Base-by-base conservation (phyloP, 2,329 filamentous ascomycete genomes). In the Exophiala dermatitidis region DNA sequence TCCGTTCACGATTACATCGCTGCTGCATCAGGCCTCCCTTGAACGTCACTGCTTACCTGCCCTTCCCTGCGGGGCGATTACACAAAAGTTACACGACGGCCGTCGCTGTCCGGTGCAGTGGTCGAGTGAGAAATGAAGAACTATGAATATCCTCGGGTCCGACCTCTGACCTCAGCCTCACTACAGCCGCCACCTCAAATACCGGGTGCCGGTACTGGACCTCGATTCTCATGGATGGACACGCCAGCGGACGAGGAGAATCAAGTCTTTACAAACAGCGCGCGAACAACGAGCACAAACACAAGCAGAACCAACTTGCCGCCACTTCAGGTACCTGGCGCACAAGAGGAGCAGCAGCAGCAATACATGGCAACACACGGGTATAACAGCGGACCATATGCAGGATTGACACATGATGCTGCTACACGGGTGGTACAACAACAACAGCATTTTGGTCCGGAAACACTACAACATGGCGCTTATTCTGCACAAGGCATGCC, bases 141-240 rank as follows among this genome's bases (percentile, higher is more conserved):
- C 48, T 59, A 59, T 33, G 54, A 61, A 48, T 61, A 61, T 50
- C 59, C 59, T 48, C 59, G 52, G 48, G 59, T 61, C 8, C 53
- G 51, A 26, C 57, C 57, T 44, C 57, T 53, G 9, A 54, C 57
- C 28, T 57, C 57, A 10, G 19, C 19, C 19, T 19, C 19, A 19
- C 19, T 19, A 19, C 38, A 56, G 31, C 55, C 41, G 26, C 41
- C 50, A 34, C 56, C 51, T 38, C 56, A 54, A 45, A 43, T 26
- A 40, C 40, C 56, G 19, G 19, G 19, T 19, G 19, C 19, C 1
- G 19, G 19, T 7, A 8, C 30, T 33, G 48, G 41, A 26, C 41
- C 7, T 19, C 54, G 59, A 8, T 61, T 59, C 41, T 61, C 59
- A 19, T 61, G 56, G 56, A 54, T 61, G 52, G 49, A 54, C 19